These are phyloP conservation scores for Puccinia hordei DNA, from an alignment of 1,284 basidiomycete species.

Conservation along the genomic window DNA sequence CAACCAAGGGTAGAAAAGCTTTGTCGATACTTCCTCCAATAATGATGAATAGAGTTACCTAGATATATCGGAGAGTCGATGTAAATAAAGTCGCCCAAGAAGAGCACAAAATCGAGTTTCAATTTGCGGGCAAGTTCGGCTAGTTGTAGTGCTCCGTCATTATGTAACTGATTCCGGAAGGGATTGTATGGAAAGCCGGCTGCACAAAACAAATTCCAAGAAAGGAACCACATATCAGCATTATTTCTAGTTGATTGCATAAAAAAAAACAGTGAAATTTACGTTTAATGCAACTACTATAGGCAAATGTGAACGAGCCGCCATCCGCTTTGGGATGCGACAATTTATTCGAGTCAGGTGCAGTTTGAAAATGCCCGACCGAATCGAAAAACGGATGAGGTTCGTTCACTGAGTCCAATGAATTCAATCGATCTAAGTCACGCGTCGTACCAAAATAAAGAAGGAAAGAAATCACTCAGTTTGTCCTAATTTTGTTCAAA, in stretches of 20 bases:
- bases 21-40: slow-evolving; percentile 69
- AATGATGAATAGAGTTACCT: slow-evolving; percentile 66
- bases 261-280: slow-evolving; percentile 7
- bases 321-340: not conserved
- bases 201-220: slow-evolving; percentile 1
- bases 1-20: slow-evolving; percentile 70
- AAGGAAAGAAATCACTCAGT: not conserved
- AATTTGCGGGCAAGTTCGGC: slow-evolving; percentile 9
- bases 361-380: slow-evolving; percentile 52
- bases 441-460: not conserved
- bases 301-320: slow-evolving; percentile 38
- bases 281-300: slow-evolving; percentile 50
- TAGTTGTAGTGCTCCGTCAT: slow-evolving; percentile 43
- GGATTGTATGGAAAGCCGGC: slow-evolving; percentile 51
- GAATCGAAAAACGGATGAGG: slow-evolving; percentile 49
- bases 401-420: not conserved
- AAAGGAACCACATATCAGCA: no score
- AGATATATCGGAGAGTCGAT: slow-evolving; percentile 60
- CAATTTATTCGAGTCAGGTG: slow-evolving; percentile 51
- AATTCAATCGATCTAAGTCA: slow-evolving; percentile 34
- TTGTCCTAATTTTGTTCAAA: not conserved
- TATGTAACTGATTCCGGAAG: slow-evolving; percentile 27
- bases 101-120: slow-evolving; percentile 47
- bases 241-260: no score
- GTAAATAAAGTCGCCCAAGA: slow-evolving; percentile 55